Evolutionary conservation across 1,284 basidiomycete species (phyloP), one percentile per base, ranked within the genome.

Genomic region (Rhizopogon parksii): DNA sequence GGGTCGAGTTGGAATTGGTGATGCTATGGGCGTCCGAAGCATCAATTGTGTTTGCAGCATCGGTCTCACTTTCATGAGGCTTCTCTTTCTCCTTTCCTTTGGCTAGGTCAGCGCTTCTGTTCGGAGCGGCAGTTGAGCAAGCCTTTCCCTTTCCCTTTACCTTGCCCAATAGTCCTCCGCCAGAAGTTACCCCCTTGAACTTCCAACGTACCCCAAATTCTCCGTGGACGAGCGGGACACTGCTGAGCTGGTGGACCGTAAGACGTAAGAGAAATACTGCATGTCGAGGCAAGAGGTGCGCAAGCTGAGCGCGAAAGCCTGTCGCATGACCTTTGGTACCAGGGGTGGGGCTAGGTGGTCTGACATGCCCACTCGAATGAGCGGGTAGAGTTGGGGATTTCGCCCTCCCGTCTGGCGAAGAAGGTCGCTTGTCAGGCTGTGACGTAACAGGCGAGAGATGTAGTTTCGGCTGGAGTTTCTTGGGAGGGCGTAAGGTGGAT

Each of bases 141-240:
- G 15, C 36, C 38, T 46, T 53, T 47, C 43, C 38, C 50, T 57
- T 52, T 60, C 67, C 69, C 70, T 54, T 63, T 57, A 68, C 57
- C 54, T 62, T 72, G 62, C 68, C 70, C 43, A 68, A 56, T 14
- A 73, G 62, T 40, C 71, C 58, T 32, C 65, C 63, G 8, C 72
- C 67, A 2, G 73, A 61, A 36, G 78, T 74, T 12, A 80, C 79
- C 56, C 81, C 75, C 69, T 83, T 85, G 68, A 91, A 78, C 64
- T 81, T 84, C 88, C 88, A 91, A 45, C 78, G 75, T 36, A 85
- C 77, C 12, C 75, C 80, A 61, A 91, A 91, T 59, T 88, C 77
- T 55, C 89, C 89, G 36, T 71, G 69, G 45, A 91, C 80, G 54
- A 90, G 78, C 0, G 89, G 88, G 0, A 92, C 82, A 60, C 82